Evolutionary conservation across 169 alveolate species (phyloP).

Genomic region (Plasmodium gaboni): DNA sequence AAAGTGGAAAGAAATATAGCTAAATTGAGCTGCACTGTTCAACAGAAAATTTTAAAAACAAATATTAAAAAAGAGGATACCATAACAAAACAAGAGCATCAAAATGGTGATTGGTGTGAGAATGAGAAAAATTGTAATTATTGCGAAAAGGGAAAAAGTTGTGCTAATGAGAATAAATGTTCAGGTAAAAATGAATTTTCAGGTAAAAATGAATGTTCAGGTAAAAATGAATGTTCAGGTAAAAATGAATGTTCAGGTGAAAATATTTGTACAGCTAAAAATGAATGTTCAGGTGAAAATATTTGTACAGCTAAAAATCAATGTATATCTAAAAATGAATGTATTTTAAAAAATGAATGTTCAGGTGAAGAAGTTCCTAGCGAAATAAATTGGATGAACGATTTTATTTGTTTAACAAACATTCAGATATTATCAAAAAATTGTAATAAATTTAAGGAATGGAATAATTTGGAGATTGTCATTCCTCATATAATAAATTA

Average conservation of each 20-base stretch:
- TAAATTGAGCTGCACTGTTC: too few species aligned
- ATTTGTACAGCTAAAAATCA: too few species aligned
- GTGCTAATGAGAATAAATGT: too few species aligned
- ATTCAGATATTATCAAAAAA: slow-evolving; percentile 38
- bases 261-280: too few species aligned
- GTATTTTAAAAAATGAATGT: not conserved
- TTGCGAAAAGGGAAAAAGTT: too few species aligned
- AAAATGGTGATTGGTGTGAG: too few species aligned
- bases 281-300: too few species aligned
- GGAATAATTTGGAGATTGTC: slow-evolving; percentile 27
- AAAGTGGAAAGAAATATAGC: too few species aligned
- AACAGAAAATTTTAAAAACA: not conserved
- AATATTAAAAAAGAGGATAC: slow-evolving; percentile 6
- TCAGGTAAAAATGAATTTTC: too few species aligned
- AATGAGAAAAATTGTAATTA: not conserved
- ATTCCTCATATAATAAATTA: slow-evolving; percentile 34
- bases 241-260: too few species aligned
- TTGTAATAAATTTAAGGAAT: slow-evolving; percentile 8
- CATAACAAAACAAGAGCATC: not conserved
- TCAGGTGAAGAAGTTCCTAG: not conserved
- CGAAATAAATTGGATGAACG: slow-evolving; percentile 31
- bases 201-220: too few species aligned
- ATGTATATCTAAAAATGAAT: not conserved
- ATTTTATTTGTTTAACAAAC: slow-evolving; percentile 30
- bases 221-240: too few species aligned